These are phyloP conservation scores for Myriosclerotinia scirpicola DNA, from an alignment of 2,329 filamentous ascomycete species.

Conservation along the genomic window DNA sequence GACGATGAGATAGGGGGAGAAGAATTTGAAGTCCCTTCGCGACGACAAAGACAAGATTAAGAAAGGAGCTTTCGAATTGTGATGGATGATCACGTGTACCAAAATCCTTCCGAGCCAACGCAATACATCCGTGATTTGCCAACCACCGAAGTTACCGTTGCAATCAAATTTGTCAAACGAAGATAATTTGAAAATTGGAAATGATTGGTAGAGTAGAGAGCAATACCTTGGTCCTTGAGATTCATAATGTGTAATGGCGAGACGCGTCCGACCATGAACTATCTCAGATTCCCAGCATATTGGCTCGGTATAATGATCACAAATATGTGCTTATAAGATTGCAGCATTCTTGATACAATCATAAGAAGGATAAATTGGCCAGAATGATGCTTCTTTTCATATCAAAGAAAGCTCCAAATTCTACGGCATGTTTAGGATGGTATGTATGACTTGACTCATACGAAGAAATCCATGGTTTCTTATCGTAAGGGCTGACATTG, in stretches of 20 bases:
- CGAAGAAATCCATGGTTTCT: not conserved
- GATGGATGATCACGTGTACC: not conserved
- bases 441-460: not conserved
- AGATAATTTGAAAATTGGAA: not conserved
- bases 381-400: not conserved
- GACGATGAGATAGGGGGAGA: not conserved
- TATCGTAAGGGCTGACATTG: not conserved
- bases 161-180: not conserved
- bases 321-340: not conserved
- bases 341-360: not conserved
- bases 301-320: not conserved
- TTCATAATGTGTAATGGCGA: not conserved
- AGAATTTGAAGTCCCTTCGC: not conserved
- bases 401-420: not conserved
- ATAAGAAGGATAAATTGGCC: not conserved
- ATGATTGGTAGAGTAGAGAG: not conserved
- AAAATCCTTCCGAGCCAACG: not conserved
- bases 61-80: not conserved
- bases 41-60: not conserved
- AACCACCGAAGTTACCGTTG: not conserved
- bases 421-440: not conserved
- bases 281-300: not conserved
- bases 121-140: not conserved
- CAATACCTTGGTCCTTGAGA: not conserved
- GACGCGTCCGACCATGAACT: not conserved